Percentiles rank a stretch among this genome's conserved stretches.
These are phyloP conservation scores for Auriscalpium vulgare DNA, from an alignment of 768 basidiomycete species.

Conservation along the genomic window DNA sequence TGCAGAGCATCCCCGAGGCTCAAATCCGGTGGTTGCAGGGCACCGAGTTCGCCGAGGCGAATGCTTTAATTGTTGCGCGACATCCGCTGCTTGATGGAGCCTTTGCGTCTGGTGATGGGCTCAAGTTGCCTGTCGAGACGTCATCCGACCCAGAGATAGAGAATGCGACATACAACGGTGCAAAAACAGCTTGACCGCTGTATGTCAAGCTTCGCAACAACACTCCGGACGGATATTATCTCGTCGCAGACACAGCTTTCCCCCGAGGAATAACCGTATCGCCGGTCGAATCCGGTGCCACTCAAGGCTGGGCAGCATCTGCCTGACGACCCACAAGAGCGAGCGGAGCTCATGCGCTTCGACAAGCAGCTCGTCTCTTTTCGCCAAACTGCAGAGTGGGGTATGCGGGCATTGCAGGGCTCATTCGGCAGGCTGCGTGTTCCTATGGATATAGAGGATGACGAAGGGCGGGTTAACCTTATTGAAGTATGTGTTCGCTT, in stretches of 20 bases:
- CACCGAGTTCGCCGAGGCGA: background rate
- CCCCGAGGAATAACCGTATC: background rate
- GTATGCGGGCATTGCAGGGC: constrained; percentile 36
- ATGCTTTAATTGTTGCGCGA: background rate
- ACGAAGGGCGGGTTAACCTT: constrained; percentile 20
- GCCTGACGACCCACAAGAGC: constrained; percentile 7
- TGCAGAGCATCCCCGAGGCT: background rate
- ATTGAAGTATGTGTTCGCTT: constrained; percentile 28
- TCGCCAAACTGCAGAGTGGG: constrained; percentile 46
- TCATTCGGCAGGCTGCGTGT: constrained; percentile 34
- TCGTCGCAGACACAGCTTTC: background rate
- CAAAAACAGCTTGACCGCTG: background rate
- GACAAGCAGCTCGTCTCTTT: constrained; percentile 3
- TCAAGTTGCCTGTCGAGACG: background rate
- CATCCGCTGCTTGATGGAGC: background rate
- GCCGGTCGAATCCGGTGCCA: background rate
- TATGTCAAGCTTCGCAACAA: background rate
- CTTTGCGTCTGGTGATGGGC: background rate
- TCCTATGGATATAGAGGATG: constrained; percentile 25
- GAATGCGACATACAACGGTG: background rate
- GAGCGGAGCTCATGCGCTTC: constrained; percentile 3
- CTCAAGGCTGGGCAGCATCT: background rate
- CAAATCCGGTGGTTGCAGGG: background rate
- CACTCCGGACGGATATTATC: background rate
- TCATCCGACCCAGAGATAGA: background rate